phyloP scores from a whole-genome alignment of 2,329 filamentous ascomycete species.

The Lojkania enalia region DNA sequence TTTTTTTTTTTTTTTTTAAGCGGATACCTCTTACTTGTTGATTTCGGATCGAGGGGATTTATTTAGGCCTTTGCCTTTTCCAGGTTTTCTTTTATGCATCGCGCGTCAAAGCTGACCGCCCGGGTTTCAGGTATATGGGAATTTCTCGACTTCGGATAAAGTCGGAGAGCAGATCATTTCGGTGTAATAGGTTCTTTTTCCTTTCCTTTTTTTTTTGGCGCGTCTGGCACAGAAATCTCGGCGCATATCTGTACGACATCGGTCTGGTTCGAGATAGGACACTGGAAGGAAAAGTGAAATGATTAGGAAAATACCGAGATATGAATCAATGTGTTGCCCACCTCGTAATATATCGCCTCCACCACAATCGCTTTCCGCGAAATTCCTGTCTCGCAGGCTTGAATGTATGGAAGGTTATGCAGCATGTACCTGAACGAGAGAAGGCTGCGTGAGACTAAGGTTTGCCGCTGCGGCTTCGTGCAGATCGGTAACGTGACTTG shows the following conservation, averaged over 20 bases:
- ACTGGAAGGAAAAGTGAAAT: conserved; percentile 18
- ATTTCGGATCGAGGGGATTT: conserved; percentile 18
- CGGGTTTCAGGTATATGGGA: conserved; percentile 16
- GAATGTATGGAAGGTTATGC: neutral
- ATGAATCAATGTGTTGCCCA: conserved; percentile 23
- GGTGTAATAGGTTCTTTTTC: conserved; percentile 17
- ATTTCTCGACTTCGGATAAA: conserved; percentile 17
- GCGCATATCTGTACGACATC: conserved; percentile 21
- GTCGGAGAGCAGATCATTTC: conserved; percentile 12
- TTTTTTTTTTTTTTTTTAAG: conserved; percentile 19
- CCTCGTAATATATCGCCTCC: conserved; percentile 4
- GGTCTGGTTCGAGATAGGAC: conserved; percentile 12
- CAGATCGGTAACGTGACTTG: conserved; percentile 12
- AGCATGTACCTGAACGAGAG: conserved; percentile 28
- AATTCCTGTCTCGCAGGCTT: too few species aligned
- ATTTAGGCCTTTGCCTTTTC: conserved; percentile 17
- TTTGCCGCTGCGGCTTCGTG: conserved; percentile 16
- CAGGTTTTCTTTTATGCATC: conserved; percentile 21
- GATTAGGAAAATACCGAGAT: conserved; percentile 21
- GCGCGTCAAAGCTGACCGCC: conserved; percentile 20
- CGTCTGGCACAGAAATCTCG: conserved; percentile 13
- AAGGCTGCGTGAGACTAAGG: conserved; percentile 33
- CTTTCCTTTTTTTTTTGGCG: conserved; percentile 11
- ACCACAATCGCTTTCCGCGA: neutral
- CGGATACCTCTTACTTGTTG: conserved; percentile 40